Conservation (phyloP, 83 land plant genomes). For the Diphasiastrum complanatum region DNA sequence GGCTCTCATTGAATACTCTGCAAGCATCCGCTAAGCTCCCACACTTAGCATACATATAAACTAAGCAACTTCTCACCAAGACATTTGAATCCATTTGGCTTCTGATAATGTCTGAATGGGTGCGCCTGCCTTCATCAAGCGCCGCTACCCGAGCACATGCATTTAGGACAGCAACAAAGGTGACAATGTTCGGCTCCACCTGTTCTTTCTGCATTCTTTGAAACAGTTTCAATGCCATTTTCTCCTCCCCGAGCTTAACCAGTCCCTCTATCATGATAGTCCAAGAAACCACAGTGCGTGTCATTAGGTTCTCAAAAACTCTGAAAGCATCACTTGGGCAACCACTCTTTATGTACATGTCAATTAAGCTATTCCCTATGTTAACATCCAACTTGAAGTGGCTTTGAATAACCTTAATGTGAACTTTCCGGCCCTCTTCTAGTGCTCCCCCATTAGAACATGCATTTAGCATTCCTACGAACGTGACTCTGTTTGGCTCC, state of each 20-base stretch:
- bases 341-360: too few relatives aligned
- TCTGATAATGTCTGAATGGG: conserved; percentile 20
- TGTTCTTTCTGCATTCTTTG: conserved; percentile 11
- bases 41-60: conserved; percentile 33
- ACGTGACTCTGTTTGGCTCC: too few relatives aligned
- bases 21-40: conserved; percentile 21
- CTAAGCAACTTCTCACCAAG: conserved; percentile 21
- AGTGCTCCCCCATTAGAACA: too few relatives aligned
- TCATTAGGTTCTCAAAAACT: too few relatives aligned
- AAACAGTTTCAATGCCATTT: conserved; percentile 27
- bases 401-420: too few relatives aligned
- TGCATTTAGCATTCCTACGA: too few relatives aligned
- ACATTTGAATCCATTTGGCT: conserved; percentile 16
- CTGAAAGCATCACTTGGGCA: too few relatives aligned
- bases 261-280: conserved; percentile 36
- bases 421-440: too few relatives aligned
- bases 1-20: conserved; percentile 19
- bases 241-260: conserved; percentile 13
- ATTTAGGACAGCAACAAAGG: conserved; percentile 22
- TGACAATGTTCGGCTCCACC: conserved; percentile 14
- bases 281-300: too few relatives aligned
- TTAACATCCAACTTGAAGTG: too few relatives aligned
- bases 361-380: too few relatives aligned
- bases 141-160: conserved; percentile 24
- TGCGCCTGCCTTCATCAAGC: conserved; percentile 26